Evolutionary conservation across 768 basidiomycete species (phyloP), one percentile per base, ranked within the genome.

Genomic region (Udeniomyces megalosporus): DNA sequence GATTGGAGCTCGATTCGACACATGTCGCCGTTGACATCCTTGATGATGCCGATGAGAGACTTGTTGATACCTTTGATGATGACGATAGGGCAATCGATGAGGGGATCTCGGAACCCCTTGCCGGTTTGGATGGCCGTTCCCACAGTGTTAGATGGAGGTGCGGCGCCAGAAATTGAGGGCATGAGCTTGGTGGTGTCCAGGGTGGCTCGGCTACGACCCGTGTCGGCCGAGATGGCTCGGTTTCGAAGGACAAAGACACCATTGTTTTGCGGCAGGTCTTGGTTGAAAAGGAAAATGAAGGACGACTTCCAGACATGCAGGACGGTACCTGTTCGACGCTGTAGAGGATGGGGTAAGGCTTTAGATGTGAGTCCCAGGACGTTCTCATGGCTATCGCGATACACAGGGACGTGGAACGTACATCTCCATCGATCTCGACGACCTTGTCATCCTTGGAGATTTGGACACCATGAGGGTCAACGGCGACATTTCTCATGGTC

Each of bases 221-320:
- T 90, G 0, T 91, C 88, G 24, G 89, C 75, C 12, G 91, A 92
- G 48, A 96, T 77, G 1, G 84, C 81, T 46, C 87, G 83, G 15
- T 88, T 82, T 42, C 90, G 58, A 48, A 55, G 46, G 55, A 99
- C 89, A 70, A 92, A 99, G 29, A 97, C 84, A 62, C 95, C 95
- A 24, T 88, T 85, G 68, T 97, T 91, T 73, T 96, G 91, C 22
- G 78, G 70, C 57, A 88, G 78, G 55, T 96, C 91, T 15, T 92
- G 84, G 69, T 92, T 93, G 75, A 92, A 85, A 50, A 97, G 75
- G 79, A 96, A 99, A 3, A 88, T 90, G 68, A 83, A 93, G 74
- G 88, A 84, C 0, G 91, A 89, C 70, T 93, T 90, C 72, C 93
- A 86, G 47, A 91, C 89, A 69, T 96, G 92, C 29, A 99, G 77